phyloP scores from a whole-genome alignment of 139 green algal genomes.

The Pseudopediastrum boryanum region DNA sequence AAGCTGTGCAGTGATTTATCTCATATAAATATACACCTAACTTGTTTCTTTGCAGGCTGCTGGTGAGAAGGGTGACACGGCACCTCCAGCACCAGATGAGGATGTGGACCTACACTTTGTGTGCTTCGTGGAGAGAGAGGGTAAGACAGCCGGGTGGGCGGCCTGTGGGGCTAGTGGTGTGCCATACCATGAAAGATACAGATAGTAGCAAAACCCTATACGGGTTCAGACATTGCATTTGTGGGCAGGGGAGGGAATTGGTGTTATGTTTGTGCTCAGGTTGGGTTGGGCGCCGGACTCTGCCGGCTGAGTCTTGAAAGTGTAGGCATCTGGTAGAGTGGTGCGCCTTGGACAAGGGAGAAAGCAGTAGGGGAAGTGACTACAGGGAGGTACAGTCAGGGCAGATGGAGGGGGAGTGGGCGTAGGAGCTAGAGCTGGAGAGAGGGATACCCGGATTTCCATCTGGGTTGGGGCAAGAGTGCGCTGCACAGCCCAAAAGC shows the following conservation, averaged over 20 bases:
- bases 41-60: conserved; percentile 72
- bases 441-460: too few species aligned
- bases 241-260: too few species aligned
- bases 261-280: too few species aligned
- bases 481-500: too few species aligned
- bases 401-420: too few species aligned
- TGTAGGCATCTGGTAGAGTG: neutral
- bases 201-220: neutral
- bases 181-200: neutral
- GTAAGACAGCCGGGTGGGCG: conserved; percentile 33
- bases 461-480: too few species aligned
- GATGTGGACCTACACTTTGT: conserved; percentile 92
- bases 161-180: neutral
- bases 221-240: neutral
- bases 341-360: neutral
- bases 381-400: too few species aligned
- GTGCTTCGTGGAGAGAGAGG: conserved; percentile 73
- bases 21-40: too few species aligned
- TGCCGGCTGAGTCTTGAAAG: neutral
- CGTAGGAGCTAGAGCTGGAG: too few species aligned
- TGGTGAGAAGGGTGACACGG: conserved; percentile 72
- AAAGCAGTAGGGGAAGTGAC: too few species aligned
- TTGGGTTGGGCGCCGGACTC: neutral
- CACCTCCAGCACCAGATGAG: conserved; percentile 65
- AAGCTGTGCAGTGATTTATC: too few species aligned